Percentiles rank a stretch among this genome's conserved stretches.
These are phyloP conservation scores for Carex pumila DNA, from an alignment of 176 grass and related monocot genomes.

Conservation along the genomic window DNA sequence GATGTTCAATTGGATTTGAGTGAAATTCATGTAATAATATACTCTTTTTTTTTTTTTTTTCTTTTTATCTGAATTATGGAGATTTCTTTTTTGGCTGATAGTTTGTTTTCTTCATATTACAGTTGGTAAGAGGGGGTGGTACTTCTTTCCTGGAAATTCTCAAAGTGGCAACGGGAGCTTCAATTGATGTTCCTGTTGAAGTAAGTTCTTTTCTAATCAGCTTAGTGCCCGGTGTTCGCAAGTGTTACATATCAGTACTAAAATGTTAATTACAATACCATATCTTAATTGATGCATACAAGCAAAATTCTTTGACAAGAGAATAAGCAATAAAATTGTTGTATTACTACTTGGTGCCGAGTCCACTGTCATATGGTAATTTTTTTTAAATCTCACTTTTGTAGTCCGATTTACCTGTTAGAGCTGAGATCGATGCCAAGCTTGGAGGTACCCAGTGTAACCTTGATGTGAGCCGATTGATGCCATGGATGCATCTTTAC, in stretches of 20 bases:
- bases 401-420: conserved; percentile 75
- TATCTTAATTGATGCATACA: neutral
- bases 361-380: conserved; percentile 7
- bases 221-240: neutral
- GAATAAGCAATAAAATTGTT: neutral
- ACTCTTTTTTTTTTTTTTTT: neutral
- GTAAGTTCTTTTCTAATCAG: conserved; percentile 41
- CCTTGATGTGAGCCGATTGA: conserved; percentile 76
- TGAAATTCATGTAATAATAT: conserved; percentile 81
- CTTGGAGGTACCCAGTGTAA: conserved; percentile 94
- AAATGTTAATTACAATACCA: neutral
- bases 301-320: neutral
- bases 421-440: conserved; percentile 91
- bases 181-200: conserved; percentile 77
- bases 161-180: conserved; percentile 65
- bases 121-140: conserved; percentile 71
- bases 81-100: conserved; percentile 13
- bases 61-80: conserved; percentile 15
- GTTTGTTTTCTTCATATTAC: conserved; percentile 33
- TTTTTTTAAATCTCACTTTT: conserved; percentile 24
- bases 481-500: conserved; percentile 70
- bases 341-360: neutral
- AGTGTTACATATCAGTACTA: neutral
- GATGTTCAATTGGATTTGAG: conserved; percentile 94
- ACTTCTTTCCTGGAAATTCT: conserved; percentile 92